A percentile compares a stretch with the other conserved stretches of the same genome.
Conservation (phyloP, 1,139 yeast genomes). For the Debaryomyces sp. region DNA sequence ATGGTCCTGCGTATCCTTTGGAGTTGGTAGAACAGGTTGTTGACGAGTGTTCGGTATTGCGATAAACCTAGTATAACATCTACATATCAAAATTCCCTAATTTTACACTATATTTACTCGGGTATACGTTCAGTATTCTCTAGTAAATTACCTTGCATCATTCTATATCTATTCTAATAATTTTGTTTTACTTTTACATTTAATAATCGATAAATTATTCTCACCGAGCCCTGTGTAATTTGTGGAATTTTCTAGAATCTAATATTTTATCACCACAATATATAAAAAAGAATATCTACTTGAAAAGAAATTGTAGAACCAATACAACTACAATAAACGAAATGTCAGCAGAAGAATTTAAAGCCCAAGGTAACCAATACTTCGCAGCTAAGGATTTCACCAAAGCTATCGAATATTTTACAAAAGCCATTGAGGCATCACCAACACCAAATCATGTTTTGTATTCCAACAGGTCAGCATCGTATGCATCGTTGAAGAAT, state of each 20-base stretch:
- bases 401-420: slow-evolving; percentile 77
- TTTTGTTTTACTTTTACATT: neutral
- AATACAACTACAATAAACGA: slow-evolving; percentile 2
- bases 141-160: neutral
- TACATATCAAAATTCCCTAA: neutral
- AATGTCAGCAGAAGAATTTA: slow-evolving; percentile 69
- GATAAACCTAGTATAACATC: neutral
- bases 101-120: too few relatives aligned
- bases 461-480: slow-evolving; percentile 92
- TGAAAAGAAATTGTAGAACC: slow-evolving; percentile 8
- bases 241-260: slow-evolving; percentile 9
- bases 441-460: slow-evolving; percentile 84
- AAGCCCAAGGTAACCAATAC: slow-evolving; percentile 87
- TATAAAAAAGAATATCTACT: neutral
- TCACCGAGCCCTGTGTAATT: neutral
- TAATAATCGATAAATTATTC: neutral
- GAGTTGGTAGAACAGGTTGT: slow-evolving; percentile 45
- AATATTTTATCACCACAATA: neutral
- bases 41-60: slow-evolving; percentile 9
- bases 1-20: slow-evolving; percentile 78
- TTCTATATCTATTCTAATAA: neutral
- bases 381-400: slow-evolving; percentile 84
- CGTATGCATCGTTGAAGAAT: slow-evolving; percentile 78
- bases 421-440: slow-evolving; percentile 88
- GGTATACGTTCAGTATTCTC: neutral